phyloP scores from a whole-genome alignment of 2,329 filamentous ascomycete species.

The Sporothrix luriei region DNA sequence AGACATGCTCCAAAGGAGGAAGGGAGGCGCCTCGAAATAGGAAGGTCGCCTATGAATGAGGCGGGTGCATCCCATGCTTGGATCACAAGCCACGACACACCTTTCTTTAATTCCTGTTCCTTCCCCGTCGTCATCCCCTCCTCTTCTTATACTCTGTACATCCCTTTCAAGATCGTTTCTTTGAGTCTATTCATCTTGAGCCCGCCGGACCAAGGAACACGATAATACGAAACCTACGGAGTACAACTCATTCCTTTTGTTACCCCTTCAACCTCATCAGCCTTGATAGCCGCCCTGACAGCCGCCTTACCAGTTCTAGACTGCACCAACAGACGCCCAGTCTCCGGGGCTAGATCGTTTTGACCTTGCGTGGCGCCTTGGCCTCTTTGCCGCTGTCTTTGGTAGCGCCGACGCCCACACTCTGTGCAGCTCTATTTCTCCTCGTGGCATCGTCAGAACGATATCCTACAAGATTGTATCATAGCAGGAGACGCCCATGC shows the following conservation, averaged over 20 bases:
- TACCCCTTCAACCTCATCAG: neutral
- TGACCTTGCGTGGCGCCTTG: conserved; percentile 11
- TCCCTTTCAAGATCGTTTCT: neutral
- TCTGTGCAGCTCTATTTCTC: neutral
- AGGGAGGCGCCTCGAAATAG: conserved; percentile 14
- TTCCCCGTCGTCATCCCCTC: neutral
- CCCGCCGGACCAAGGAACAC: neutral
- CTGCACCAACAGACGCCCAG: conserved; percentile 15
- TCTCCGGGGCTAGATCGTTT: conserved; percentile 8
- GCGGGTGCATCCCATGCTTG: conserved; percentile 5
- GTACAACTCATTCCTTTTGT: neutral
- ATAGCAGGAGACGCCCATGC: neutral
- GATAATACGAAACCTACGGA: neutral
- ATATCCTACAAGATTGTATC: neutral
- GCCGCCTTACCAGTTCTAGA: conserved; percentile 13
- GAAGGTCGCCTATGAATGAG: conserved; percentile 9
- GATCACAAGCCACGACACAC: conserved; percentile 15
- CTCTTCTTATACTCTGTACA: neutral
- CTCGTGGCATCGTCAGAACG: neutral
- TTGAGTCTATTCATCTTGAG: neutral
- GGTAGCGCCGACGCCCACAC: neutral
- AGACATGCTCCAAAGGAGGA: neutral
- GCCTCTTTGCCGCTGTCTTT: neutral
- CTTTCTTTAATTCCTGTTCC: neutral
- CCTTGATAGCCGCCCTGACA: neutral